phyloP scores from a whole-genome alignment of 306 rosid genomes.

The Trifolium repens region DNA sequence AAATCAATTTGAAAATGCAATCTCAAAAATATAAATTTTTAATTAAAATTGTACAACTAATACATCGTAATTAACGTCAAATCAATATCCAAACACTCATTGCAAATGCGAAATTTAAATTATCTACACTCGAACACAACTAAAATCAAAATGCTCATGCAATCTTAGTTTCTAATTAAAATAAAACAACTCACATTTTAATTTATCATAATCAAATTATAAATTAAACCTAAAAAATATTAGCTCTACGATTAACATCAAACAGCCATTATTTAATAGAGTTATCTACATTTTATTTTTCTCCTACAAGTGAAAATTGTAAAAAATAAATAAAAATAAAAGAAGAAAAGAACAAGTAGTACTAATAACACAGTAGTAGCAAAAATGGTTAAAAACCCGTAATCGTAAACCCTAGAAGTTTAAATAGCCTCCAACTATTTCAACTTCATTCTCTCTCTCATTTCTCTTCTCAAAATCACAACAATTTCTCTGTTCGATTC shows the following conservation, averaged over 20 bases:
- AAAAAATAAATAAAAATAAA: no score
- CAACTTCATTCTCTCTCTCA: background rate
- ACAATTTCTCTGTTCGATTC: conserved; percentile 44
- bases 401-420: conserved; percentile 84
- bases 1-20: background rate
- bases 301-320: background rate
- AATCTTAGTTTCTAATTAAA: background rate
- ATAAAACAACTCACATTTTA: background rate
- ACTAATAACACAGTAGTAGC: background rate
- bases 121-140: background rate
- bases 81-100: background rate
- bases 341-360: background rate
- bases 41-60: background rate
- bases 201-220: background rate
- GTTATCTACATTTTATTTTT: background rate
- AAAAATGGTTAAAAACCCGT: conserved; percentile 50
- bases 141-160: background rate
- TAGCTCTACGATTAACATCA: background rate
- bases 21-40: background rate
- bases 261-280: background rate
- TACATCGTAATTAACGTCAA: background rate
- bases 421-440: conserved; percentile 56
- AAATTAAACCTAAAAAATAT: background rate
- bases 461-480: conserved; percentile 32
- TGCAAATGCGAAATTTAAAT: background rate